Conservation (phyloP, 331 rosid species). For the Saraca asoca region DNA sequence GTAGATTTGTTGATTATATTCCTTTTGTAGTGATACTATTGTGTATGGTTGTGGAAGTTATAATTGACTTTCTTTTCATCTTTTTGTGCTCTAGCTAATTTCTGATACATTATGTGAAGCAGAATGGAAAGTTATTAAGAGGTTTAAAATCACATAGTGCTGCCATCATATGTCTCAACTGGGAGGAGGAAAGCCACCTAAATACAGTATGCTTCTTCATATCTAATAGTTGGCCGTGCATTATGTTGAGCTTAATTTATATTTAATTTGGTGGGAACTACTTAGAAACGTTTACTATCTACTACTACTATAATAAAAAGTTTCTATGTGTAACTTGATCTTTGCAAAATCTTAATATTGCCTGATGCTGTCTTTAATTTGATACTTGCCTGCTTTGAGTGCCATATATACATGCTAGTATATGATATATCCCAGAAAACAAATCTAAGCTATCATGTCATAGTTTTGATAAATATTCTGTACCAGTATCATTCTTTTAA, state of each 20-base stretch:
- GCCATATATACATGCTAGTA: too few species aligned
- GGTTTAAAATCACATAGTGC: slow-evolving; percentile 73
- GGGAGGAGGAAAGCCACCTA: slow-evolving; percentile 82
- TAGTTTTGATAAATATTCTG: neutral
- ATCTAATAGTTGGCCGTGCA: slow-evolving; percentile 29
- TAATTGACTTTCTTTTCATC: slow-evolving; percentile 23
- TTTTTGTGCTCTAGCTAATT: slow-evolving; percentile 27
- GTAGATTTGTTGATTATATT: slow-evolving; percentile 9
- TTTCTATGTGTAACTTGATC: slow-evolving; percentile 16
- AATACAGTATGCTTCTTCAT: slow-evolving; percentile 50
- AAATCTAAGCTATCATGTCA: neutral
- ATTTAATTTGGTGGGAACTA: slow-evolving; percentile 5
- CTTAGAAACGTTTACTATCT: slow-evolving; percentile 14
- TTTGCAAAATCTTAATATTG: slow-evolving; percentile 13
- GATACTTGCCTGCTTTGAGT: too few species aligned
- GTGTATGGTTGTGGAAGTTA: slow-evolving; percentile 4
- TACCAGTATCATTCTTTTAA: slow-evolving; percentile 1
- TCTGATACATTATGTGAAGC: slow-evolving; percentile 37
- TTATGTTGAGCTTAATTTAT: slow-evolving; percentile 25
- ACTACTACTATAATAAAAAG: slow-evolving; percentile 10
- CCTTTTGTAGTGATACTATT: slow-evolving; percentile 5
- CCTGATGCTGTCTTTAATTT: slow-evolving; percentile 15
- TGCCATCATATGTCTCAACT: slow-evolving; percentile 77
- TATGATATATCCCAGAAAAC: neutral
- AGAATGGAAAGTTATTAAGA: slow-evolving; percentile 87